Base-by-base conservation (phyloP, 352 stramenopile genomes). In the Phytophthora agathidicida region DNA sequence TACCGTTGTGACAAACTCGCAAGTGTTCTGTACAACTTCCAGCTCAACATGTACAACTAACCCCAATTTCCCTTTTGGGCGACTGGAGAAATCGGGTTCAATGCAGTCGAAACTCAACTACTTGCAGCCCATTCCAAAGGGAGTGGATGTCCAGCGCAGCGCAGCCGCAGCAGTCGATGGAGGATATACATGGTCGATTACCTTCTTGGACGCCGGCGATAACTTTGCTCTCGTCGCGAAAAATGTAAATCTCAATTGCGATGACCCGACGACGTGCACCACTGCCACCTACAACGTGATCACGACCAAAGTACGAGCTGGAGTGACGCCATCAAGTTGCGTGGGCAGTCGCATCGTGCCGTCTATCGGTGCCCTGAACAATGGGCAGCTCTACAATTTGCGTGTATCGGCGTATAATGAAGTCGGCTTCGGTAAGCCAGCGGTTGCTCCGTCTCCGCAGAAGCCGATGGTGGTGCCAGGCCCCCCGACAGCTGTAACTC, bases 361-460 rank as follows among this genome's bases (percentile, higher is more conserved):
- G 2, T 56, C 66, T 0, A 61, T 46, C 0, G 80, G 71, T 14
- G 83, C 78, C 8, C 75, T 99, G 13, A 86, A 90, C 39, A 86
- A 97, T 43, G 96, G 96, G 0, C 74, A 96, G 35, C 73, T 89
- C 11, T 98, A 99, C 70, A 94, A 97, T 60, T 83, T 91, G n/a
- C 89, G 95, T 14, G 93, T 99, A 26, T 96, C 93, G 24, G 91
- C 96, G 3, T 98, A 98, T 75, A 99, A 98, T 77, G 79, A 86
- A 19, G 65, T 97, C 7, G 96, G 96, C 7, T 99, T 96, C 54
- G 88, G 93, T 13, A 54, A 87, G 10, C 83, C 91, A 3, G 73
- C 59, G 4, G 55, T 74, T 33, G 81, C 71, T 19, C 50, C 62
- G 2, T 80, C 53, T 35, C 71, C 79, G 0, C 77, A 91, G 46